Percentiles rank a stretch among this genome's conserved stretches.
Evolutionary conservation across 305 asterid genomes (phyloP).

Genomic region (Solanum hybrid): DNA sequence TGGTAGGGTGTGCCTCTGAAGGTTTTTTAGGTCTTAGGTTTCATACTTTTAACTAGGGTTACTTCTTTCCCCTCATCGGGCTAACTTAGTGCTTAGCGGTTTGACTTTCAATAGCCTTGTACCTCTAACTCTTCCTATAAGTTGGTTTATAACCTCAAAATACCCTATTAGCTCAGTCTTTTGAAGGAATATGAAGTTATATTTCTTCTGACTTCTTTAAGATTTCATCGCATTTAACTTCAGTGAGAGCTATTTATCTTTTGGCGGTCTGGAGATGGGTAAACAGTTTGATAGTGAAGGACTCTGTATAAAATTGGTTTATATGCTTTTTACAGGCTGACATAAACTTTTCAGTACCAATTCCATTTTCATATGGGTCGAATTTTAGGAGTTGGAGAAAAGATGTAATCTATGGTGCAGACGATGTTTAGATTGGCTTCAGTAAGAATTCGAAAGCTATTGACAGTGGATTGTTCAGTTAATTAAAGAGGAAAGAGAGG

Average conservation of each 20-base stretch:
- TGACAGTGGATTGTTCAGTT: background rate
- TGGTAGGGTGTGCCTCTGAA: background rate
- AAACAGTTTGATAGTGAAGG: background rate
- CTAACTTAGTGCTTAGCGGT: background rate
- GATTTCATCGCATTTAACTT: background rate
- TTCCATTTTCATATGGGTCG: background rate
- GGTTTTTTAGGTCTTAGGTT: background rate
- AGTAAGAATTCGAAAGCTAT: background rate
- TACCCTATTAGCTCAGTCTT: background rate
- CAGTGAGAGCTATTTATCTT: background rate
- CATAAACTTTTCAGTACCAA: background rate
- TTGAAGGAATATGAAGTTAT: background rate
- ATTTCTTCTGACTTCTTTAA: background rate
- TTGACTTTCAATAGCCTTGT: constrained; percentile 1
- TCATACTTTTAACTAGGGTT: background rate
- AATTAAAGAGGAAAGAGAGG: background rate
- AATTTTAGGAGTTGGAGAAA: constrained; percentile 3
- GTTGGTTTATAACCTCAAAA: background rate
- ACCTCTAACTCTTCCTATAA: background rate
- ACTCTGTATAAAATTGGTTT: background rate
- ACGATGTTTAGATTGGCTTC: background rate
- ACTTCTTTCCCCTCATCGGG: background rate
- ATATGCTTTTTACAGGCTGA: background rate
- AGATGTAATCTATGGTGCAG: background rate
- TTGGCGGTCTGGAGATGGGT: background rate